These are phyloP conservation scores for Colletotrichum sp. DNA, from an alignment of 2,329 filamentous ascomycete genomes.

Conservation along the genomic window DNA sequence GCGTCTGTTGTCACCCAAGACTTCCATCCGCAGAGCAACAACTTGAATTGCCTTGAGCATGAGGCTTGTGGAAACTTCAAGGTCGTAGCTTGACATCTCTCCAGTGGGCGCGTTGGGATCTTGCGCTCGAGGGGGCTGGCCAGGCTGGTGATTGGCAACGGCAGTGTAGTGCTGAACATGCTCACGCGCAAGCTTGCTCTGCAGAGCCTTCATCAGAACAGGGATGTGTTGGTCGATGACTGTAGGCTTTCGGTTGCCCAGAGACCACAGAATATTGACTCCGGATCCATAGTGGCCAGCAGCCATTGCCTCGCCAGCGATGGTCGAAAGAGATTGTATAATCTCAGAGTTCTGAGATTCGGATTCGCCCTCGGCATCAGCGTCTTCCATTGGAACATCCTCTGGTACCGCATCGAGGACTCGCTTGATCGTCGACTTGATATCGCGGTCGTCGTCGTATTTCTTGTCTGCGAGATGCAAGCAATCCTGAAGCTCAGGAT, in stretches of 20 bases:
- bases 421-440: constrained; percentile 78
- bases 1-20: constrained; percentile 85
- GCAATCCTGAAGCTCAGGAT: constrained; percentile 92
- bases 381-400: constrained; percentile 74
- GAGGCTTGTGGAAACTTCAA: constrained; percentile 86
- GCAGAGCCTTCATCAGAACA: constrained; percentile 90
- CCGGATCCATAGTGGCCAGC: constrained; percentile 83
- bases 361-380: constrained; percentile 83
- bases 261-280: constrained; percentile 91
- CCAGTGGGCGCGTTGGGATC: constrained; percentile 59
- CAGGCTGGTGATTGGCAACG: constrained; percentile 56
- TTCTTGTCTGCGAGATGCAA: constrained; percentile 77
- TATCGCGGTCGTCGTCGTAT: constrained; percentile 70
- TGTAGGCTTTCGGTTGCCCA: constrained; percentile 82
- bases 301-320: constrained; percentile 86
- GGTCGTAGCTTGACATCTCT: constrained; percentile 75
- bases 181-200: constrained; percentile 89
- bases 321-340: constrained; percentile 80
- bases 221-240: constrained; percentile 90
- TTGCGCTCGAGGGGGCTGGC: constrained; percentile 39
- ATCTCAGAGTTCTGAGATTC: constrained; percentile 88
- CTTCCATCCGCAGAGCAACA: constrained; percentile 89
- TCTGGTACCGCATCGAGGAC: constrained; percentile 90
- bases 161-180: constrained; percentile 81
- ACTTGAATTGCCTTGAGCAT: constrained; percentile 97